Conservation (phyloP, 345 rosid genomes). For the Fremontodendron californicum region DNA sequence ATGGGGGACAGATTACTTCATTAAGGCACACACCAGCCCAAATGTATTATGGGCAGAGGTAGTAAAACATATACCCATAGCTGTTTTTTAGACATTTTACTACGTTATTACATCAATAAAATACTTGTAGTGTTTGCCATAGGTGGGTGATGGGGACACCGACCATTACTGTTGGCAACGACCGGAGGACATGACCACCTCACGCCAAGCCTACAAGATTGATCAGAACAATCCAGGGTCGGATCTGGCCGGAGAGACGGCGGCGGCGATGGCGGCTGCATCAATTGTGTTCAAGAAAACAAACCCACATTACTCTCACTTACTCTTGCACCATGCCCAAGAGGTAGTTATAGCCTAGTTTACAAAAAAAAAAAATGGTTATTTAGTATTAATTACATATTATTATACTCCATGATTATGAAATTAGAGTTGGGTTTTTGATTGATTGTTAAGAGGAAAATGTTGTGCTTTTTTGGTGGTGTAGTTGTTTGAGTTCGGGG, state of each 20-base stretch:
- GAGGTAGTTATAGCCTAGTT: too few species aligned
- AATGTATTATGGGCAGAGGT: conserved; percentile 89
- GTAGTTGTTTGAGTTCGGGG: conserved; percentile 88
- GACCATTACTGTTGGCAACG: conserved; percentile 99
- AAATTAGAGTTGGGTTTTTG: background rate
- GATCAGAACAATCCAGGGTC: conserved; percentile 90
- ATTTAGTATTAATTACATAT: background rate
- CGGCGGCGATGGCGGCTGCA: conserved; percentile 95
- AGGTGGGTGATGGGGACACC: conserved; percentile 92
- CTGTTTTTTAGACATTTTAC: too few species aligned
- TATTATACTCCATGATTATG: background rate
- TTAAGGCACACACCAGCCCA: conserved; percentile 85
- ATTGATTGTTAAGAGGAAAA: background rate
- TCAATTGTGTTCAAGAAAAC: conserved; percentile 69
- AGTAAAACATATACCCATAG: too few species aligned
- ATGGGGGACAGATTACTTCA: conserved; percentile 95
- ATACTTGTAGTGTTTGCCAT: too few species aligned
- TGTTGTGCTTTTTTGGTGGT: background rate
- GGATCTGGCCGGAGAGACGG: conserved; percentile 88
- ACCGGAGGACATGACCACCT: conserved; percentile 98
- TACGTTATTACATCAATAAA: too few species aligned
- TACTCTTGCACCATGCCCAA: conserved; percentile 87
- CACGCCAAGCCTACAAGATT: conserved; percentile 75
- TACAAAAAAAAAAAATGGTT: background rate
- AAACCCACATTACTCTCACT: conserved; percentile 80